Evolutionary conservation across 495 filamentous ascomycete species (phyloP).

Genomic region (Neurospora discreta): DNA sequence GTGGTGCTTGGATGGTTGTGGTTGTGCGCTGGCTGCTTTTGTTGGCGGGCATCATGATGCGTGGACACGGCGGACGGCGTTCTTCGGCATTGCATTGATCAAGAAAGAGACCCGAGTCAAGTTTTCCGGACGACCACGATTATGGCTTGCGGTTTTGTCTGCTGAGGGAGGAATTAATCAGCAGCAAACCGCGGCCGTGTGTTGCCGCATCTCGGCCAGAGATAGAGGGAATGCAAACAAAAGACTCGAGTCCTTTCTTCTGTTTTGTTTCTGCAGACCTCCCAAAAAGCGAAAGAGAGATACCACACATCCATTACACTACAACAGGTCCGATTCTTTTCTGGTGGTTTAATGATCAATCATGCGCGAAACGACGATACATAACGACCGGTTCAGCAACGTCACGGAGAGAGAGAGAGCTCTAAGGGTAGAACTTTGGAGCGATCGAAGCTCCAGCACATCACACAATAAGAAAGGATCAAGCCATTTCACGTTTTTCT

Average conservation of each 20-base stretch:
- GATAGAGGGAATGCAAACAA: not conserved
- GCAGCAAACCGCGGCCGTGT: not conserved
- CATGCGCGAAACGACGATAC: not conserved
- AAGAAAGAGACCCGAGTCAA: not conserved
- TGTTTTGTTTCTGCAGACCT: not conserved
- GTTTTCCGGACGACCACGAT: not conserved
- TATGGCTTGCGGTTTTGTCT: not conserved
- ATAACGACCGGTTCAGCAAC: not conserved
- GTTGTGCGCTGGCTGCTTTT: conserved; percentile 2
- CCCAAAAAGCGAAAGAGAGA: not conserved
- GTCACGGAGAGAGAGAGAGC: not conserved
- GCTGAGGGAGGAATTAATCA: not conserved
- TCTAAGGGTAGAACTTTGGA: not conserved
- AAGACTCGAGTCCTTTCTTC: not conserved
- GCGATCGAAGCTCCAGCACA: not conserved
- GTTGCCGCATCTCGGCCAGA: not conserved
- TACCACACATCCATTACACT: not conserved
- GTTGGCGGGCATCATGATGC: conserved; percentile 15
- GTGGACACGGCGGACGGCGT: conserved; percentile 25
- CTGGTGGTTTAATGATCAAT: not conserved
- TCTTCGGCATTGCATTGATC: conserved; percentile 27
- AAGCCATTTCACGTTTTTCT: not conserved
- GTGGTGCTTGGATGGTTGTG: conserved; percentile 12
- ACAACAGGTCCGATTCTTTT: not conserved
- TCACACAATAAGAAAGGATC: not conserved